A percentile compares a stretch with the other conserved stretches of the same genome.
These are phyloP conservation scores for Colletotrichum lini DNA, from an alignment of 2,329 filamentous ascomycete genomes.

Conservation along the genomic window DNA sequence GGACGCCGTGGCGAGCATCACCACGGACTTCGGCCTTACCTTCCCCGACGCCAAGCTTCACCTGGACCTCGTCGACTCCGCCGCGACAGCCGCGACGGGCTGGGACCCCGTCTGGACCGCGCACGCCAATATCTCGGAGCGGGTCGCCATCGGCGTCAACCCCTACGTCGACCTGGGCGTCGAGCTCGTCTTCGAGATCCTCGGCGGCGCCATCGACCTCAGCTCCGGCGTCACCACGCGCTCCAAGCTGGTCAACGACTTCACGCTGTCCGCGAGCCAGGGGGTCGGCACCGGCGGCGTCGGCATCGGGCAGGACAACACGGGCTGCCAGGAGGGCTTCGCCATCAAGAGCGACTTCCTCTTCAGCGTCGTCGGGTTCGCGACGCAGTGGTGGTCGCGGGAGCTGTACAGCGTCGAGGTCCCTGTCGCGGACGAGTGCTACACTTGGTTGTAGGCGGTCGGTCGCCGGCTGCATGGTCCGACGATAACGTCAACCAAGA, in stretches of 20 bases:
- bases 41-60: conserved; percentile 47
- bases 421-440: conserved; percentile 48
- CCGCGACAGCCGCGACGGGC: conserved; percentile 44
- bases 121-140: conserved; percentile 46
- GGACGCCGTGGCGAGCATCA: conserved; percentile 37
- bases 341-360: conserved; percentile 46
- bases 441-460: conserved; percentile 43
- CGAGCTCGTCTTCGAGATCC: conserved; percentile 45
- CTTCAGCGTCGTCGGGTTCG: conserved; percentile 46
- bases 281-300: conserved; percentile 35
- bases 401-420: conserved; percentile 47
- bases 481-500: not conserved
- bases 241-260: conserved; percentile 47
- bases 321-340: conserved; percentile 45
- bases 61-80: conserved; percentile 49
- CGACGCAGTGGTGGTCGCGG: conserved; percentile 47
- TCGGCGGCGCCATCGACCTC: conserved; percentile 48
- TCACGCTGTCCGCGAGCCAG: conserved; percentile 45
- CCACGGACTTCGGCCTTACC: conserved; percentile 43
- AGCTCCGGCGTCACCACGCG: conserved; percentile 47
- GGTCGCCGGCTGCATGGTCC: not conserved
- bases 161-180: conserved; percentile 45
- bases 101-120: conserved; percentile 52
- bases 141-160: conserved; percentile 44
- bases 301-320: conserved; percentile 38